phyloP scores from a whole-genome alignment of 2,329 filamentous ascomycete species.

The Macrophomina pseudophaseolina region DNA sequence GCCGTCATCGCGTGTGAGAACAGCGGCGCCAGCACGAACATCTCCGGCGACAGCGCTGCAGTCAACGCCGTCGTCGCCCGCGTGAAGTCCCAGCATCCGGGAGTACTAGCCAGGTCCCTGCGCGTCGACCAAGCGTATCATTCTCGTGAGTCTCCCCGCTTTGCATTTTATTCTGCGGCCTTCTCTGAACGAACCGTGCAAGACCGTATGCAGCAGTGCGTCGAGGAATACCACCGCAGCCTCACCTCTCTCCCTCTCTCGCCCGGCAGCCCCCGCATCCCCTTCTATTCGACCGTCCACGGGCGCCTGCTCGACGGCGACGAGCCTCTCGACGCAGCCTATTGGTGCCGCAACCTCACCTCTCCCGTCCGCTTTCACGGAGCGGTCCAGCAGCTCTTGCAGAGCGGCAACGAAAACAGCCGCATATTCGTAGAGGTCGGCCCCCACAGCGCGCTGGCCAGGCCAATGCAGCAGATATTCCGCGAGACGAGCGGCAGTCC shows the following conservation, averaged over 20 bases:
- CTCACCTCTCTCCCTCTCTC: neutral
- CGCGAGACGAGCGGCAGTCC: constrained; percentile 10
- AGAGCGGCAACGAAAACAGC: constrained; percentile 9
- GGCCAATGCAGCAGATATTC: constrained; percentile 39
- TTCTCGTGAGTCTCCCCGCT: constrained; percentile 28
- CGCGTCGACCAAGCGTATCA: constrained; percentile 38
- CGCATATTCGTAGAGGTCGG: constrained; percentile 41
- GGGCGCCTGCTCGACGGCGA: neutral
- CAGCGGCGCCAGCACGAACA: constrained; percentile 30
- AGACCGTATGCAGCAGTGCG: too few relatives aligned
- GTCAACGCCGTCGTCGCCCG: constrained; percentile 18
- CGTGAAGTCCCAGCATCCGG: constrained; percentile 23
- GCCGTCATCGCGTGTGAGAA: constrained; percentile 31
- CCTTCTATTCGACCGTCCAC: constrained; percentile 27
- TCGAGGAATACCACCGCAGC: neutral
- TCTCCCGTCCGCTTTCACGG: constrained; percentile 3
- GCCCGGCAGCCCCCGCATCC: neutral
- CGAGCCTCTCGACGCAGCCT: constrained; percentile 2
- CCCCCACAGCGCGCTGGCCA: constrained; percentile 42
- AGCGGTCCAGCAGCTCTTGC: neutral
- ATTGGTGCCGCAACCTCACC: constrained; percentile 26
- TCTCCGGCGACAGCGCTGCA: constrained; percentile 32
- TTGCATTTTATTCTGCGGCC: neutral
- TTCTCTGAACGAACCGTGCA: too few relatives aligned
- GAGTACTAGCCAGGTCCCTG: constrained; percentile 22